These are phyloP conservation scores for Camptophora hylomeconis DNA, from an alignment of 2,329 filamentous ascomycete species.

Conservation along the genomic window DNA sequence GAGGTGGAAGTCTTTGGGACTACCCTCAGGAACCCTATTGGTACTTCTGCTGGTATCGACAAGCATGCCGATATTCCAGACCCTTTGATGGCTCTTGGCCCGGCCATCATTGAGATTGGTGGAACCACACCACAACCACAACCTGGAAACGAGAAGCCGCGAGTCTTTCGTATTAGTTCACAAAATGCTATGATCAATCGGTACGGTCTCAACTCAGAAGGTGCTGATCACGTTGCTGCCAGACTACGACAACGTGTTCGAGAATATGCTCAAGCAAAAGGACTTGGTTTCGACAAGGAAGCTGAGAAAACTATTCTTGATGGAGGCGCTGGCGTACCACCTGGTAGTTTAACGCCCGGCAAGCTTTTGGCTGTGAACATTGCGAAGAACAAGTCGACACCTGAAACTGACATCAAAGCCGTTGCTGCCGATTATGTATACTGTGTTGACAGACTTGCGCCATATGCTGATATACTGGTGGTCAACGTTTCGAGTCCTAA, in stretches of 20 bases:
- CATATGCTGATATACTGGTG: constrained; percentile 88
- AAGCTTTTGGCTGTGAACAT: constrained; percentile 80
- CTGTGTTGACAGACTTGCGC: constrained; percentile 69
- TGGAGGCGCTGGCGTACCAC: constrained; percentile 62
- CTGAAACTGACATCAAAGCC: constrained; percentile 70
- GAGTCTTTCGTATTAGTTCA: constrained; percentile 74
- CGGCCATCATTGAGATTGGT: constrained; percentile 81
- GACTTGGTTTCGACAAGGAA: constrained; percentile 48
- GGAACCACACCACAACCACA: constrained; percentile 82
- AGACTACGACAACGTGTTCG: constrained; percentile 65
- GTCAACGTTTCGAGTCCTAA: constrained; percentile 97
- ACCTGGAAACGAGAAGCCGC: constrained; percentile 71
- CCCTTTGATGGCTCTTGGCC: constrained; percentile 69
- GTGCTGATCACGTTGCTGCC: constrained; percentile 75
- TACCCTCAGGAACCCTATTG: constrained; percentile 70
- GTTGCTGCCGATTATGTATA: constrained; percentile 73
- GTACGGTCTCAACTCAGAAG: constrained; percentile 86
- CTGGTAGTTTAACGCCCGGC: constrained; percentile 65
- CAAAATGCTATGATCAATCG: constrained; percentile 87
- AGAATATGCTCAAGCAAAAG: constrained; percentile 58
- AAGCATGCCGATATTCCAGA: constrained; percentile 86
- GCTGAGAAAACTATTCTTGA: constrained; percentile 63
- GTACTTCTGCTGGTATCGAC: constrained; percentile 89
- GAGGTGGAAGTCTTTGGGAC: constrained; percentile 62
- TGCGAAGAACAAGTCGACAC: constrained; percentile 91